Base-by-base conservation (phyloP, 345 rosid species). In the Kernera saxatilis region DNA sequence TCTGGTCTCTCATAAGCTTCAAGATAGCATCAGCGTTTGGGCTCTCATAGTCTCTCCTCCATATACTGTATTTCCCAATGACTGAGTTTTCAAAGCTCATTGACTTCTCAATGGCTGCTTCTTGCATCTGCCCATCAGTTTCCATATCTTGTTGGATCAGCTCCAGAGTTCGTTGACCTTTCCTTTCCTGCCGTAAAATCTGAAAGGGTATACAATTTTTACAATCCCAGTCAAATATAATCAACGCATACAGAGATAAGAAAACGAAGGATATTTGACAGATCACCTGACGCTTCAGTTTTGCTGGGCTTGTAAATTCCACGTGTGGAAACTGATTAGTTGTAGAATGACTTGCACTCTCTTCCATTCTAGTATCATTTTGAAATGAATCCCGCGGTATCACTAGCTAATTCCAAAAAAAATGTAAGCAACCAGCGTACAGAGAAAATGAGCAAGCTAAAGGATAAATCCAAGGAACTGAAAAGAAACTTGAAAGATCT, bases 1-100 rank as follows among this genome's bases (percentile, higher is more conserved):
- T 84, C 85, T 94, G 99, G 84, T 94, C 98, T 32, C 93, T 84
- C 91, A 92, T 92, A 67, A 94, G 93, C 74, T 86, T 92, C 83
- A 92, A 81, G 21, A 82, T 83, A 58, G 97, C 79, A 79, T 86
- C 99, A 50, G 96, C 88, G 80, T 87, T 86, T 59, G 86, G 93
- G 77, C 74, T 88, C 63, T 91, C 96, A 62, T 59, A 88, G 76
- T 94, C 98, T 85, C 87, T 88, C 84, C 98, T 90, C 99, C 96
- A 92, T 70, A 89, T 86, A 58, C 92, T 90, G 78, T 92, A 90
- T 74, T 88, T 95, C 65, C 85, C 97, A 62, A 71, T 78, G 77
- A 79, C 71, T 17, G 83, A 71, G 37, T 89, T 84, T 54, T 86
- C 87, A 63, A 81, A 70, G 74, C 59, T 81, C 79, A 76, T 84